Conservation (phyloP, 257 asterid species). For the Solanum sparsipilum region DNA sequence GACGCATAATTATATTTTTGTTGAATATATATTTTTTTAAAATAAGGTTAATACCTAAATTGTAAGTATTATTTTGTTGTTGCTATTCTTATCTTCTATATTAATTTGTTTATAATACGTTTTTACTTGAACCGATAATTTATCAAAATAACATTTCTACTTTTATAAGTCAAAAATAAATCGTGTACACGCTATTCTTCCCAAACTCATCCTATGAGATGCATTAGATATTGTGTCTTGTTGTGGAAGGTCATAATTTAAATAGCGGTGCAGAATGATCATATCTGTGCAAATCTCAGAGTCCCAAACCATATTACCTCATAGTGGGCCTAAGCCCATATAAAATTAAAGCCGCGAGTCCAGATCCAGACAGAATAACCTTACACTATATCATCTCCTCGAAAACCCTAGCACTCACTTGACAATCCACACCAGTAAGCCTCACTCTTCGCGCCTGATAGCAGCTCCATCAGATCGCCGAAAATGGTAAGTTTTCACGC, state of each 20-base stretch:
- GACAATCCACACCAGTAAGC: neutral
- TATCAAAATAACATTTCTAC: too few species aligned
- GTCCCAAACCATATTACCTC: neutral
- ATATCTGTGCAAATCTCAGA: neutral
- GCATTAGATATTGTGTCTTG: neutral
- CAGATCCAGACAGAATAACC: neutral
- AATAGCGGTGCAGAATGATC: neutral
- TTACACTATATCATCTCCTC: neutral
- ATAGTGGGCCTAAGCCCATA: neutral
- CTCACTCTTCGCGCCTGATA: neutral
- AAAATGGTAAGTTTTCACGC: conserved; percentile 8
- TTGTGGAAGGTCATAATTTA: neutral
- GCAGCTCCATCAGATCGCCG: neutral
- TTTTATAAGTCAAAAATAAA: too few species aligned
- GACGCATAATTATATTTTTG: neutral
- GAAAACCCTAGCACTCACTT: neutral
- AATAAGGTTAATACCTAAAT: neutral
- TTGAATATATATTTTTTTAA: too few species aligned
- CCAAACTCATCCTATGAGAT: too few species aligned
- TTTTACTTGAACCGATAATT: neutral
- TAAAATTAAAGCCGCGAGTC: neutral
- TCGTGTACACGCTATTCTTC: too few species aligned
- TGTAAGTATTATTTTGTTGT: neutral
- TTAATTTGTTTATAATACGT: too few species aligned
- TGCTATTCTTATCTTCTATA: neutral